Base-by-base conservation (phyloP, 225 moss, liverwort and hornwort species). In the Lunularia cruciata region DNA sequence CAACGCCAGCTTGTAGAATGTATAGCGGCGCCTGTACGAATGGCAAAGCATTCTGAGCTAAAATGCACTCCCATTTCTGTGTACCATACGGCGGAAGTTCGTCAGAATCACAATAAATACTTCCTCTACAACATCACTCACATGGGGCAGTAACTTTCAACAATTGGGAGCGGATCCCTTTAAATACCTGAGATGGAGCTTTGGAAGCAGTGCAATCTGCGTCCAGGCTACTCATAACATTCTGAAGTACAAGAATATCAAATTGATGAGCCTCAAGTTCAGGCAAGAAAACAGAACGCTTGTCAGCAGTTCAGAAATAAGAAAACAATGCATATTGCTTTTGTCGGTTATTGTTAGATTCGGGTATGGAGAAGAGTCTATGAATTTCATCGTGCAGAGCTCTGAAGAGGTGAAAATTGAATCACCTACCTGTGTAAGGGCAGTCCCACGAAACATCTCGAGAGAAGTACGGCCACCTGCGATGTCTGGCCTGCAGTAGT, bases 61-160 rank as follows among this genome's bases (percentile, higher is more conserved):
- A 73, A 18, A 78, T 56, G 51, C 69, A 74, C 39, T 74, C 43
- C 78, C 73, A 78, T 16, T 31, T 4, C 78, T 78, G 73, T 18
- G 10, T 18, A 18, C 10, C n/a, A n/a, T n/a, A n/a, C n/a, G n/a
- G n/a, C n/a, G n/a, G n/a, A n/a, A n/a, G n/a, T n/a, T n/a, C n/a
- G n/a, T n/a, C n/a, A n/a, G n/a, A n/a, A n/a, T n/a, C n/a, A n/a
- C n/a, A n/a, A n/a, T n/a, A n/a, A n/a, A n/a, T n/a, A n/a, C n/a
- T n/a, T n/a, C n/a, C n/a, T n/a, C n/a, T n/a, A n/a, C n/a, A n/a
- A n/a, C n/a, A n/a, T n/a, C n/a, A n/a, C n/a, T n/a, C n/a, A n/a
- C n/a, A n/a, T n/a, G n/a, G 22, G 1, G 28, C 11, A 12, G 12
- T 3, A 32, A 18, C 32, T 0, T 22, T 22, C 3, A n/a, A 28